Base-by-base conservation (phyloP, 495 filamentous ascomycete genomes). In the Lophiotrema nucula region DNA sequence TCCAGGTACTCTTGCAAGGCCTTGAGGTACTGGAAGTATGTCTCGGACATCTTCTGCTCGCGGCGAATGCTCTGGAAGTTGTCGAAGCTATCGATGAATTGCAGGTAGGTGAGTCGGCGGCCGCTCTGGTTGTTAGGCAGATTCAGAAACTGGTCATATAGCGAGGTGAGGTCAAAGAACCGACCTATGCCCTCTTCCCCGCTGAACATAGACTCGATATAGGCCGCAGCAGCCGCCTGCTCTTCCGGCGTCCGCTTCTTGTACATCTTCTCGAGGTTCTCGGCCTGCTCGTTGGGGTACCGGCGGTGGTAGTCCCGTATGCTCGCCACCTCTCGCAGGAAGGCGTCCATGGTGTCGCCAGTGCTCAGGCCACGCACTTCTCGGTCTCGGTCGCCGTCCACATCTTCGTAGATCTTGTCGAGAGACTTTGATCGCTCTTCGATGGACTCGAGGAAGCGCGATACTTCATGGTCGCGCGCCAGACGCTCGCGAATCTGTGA, bases 181-280 rank as follows among this genome's bases (percentile, higher is more conserved):
- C 89, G 85, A 23, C 93, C 93, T 64, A 85, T 96, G 2, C 84
- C 84, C 70, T 98, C 93, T 73, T 97, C 93, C 18, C 93, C 95
- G 1, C 90, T 93, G 69, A 97, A 98, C 85, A 96, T 88, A 49
- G 79, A 83, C 62, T 97, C 91, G 51, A 96, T 83, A 42, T 92
- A 83, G 1, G 76, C 75, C 16, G 77, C 68, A 21, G 71, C 65
- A 0, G 44, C 42, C 1, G 53, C 54, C 1, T 38, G 22, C 31
- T 91, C 89, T 31, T 86, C 84, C 39, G 87, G 83, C 5, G 84
- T 79, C 25, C 79, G 82, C 37, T 85, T 85, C 73, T 89, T 87
- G 73, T 98, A 97, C 55, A 91, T 89, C 53, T 84, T 80, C 74
- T 98, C 93, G 12, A 97, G 83, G 67, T 97, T 96, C 70, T 97